These are phyloP conservation scores for Fusarium coicis DNA, from an alignment of 2,329 filamentous ascomycete genomes.

Conservation along the genomic window DNA sequence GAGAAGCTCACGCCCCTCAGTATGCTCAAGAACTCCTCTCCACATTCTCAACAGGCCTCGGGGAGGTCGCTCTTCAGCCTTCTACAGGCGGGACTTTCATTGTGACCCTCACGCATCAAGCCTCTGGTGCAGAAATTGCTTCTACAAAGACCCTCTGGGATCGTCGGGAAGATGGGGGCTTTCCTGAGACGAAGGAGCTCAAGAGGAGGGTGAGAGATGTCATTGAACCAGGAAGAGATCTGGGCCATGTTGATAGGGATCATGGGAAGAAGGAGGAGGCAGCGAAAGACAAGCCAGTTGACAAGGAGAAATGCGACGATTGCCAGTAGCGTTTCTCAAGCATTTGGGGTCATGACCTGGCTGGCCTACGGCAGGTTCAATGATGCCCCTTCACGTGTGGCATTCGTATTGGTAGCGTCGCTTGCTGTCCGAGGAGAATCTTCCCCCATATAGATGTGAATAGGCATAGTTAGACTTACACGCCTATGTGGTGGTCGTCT, in stretches of 20 bases:
- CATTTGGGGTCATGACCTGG: not conserved
- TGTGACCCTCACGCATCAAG: conserved; percentile 67
- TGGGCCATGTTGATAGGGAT: conserved; percentile 82
- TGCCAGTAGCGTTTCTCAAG: conserved; percentile 33
- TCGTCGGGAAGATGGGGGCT: conserved; percentile 85
- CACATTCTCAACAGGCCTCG: conserved; percentile 85
- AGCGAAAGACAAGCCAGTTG: not conserved
- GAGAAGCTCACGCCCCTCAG: conserved; percentile 55
- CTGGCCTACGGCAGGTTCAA: not conserved
- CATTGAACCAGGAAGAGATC: conserved; percentile 78
- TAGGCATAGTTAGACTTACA: not conserved
- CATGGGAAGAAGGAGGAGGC: conserved; percentile 38
- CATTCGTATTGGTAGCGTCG: not conserved
- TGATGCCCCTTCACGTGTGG: not conserved
- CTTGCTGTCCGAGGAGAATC: not conserved
- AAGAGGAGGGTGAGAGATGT: conserved; percentile 86
- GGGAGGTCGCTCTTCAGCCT: conserved; percentile 89
- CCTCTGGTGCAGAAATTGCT: conserved; percentile 43
- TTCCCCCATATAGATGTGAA: not conserved
- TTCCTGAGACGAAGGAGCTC: conserved; percentile 92
- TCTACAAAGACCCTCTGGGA: conserved; percentile 79
- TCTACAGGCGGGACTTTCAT: conserved; percentile 85
- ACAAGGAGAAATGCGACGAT: conserved; percentile 42
- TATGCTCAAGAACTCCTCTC: conserved; percentile 95
- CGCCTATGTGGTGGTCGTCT: not conserved